A percentile compares a stretch with the other conserved stretches of the same genome.
Conservation (phyloP, 495 filamentous ascomycete species). For the Amniculicola lignicola region DNA sequence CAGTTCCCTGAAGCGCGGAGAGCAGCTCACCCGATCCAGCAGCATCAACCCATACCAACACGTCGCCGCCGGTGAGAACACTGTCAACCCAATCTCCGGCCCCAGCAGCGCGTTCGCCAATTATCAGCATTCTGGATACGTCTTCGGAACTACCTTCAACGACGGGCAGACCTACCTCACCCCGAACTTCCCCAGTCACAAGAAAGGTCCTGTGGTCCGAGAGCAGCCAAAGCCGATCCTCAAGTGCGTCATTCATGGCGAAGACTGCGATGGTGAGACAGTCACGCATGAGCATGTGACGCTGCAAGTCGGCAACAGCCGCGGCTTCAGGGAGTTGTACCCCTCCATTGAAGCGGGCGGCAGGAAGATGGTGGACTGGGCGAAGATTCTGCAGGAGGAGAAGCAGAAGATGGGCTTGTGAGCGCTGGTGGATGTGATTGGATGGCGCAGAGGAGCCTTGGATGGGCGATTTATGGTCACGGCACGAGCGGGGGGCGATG, state of each 20-base stretch:
- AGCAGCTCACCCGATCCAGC: too few species aligned
- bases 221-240: too few species aligned
- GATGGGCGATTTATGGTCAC: too few species aligned
- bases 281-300: slow-evolving; percentile 2
- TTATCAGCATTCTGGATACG: too few species aligned
- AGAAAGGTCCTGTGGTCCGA: background rate
- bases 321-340: slow-evolving; percentile 5
- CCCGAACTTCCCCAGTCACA: background rate
- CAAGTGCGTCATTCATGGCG: slow-evolving; percentile 10
- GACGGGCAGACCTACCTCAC: background rate
- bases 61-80: too few species aligned
- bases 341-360: background rate
- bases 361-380: slow-evolving; percentile 12
- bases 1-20: too few species aligned
- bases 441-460: too few species aligned
- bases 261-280: slow-evolving; percentile 8
- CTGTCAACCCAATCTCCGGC: too few species aligned
- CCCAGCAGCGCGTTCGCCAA: too few species aligned
- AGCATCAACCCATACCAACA: too few species aligned
- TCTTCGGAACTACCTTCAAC: too few species aligned
- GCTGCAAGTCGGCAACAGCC: background rate
- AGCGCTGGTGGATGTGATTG: background rate
- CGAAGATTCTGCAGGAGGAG: background rate
- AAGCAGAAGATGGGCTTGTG: background rate
- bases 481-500: too few species aligned